Base-by-base conservation (phyloP, 768 basidiomycete species). In the Tylopilus rubrobrunneus region DNA sequence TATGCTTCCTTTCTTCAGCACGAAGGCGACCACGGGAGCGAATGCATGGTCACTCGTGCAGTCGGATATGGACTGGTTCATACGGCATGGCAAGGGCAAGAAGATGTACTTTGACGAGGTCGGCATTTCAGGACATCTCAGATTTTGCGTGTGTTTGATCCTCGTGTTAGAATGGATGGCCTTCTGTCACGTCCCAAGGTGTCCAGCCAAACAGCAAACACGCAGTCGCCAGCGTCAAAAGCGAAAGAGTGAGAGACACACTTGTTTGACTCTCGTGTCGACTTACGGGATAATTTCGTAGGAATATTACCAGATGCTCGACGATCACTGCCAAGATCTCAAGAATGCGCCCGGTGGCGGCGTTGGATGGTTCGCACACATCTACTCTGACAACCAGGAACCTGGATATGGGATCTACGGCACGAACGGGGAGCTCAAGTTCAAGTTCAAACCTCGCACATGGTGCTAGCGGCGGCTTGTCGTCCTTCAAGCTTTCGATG, bases 281-380 rank as follows among this genome's bases (percentile, higher is more conserved):
- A 10, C 28, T 56, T 55, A 55, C 19, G 2, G 12, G 33, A 4
- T 52, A 19, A 23, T 39, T 9, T 37, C 10, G 21, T 49, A 60
- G 56, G 57, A 87, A 52, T 90, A 89, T 62, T 89, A 74, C 56
- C 67, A 68, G 19, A 67, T 90, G 12, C 77, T 90, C 15, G 86
- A 91, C 58, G 65, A 72, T 1, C 78, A 85, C 51, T 90, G 88
- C 62, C 61, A 72, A 10, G 75, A 82, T 60, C 74, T 90, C 62
- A 90, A 90, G 69, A 62, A 57, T 0, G 78, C 79, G 25, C 56
- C 69, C 28, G 78, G 78, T 3, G 86, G 86, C 21, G 86, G 86
- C 23, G 71, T 89, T 34, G 86, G 88, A 11, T 91, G 88, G 89
- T 91, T 91, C 60, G 86, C 85, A 27, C 89, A 90, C 64, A 83